Evolutionary conservation across 73 alveolate genomes (phyloP), one percentile per base, ranked within the genome.

Genomic region (Blepharisma stoltei): DNA sequence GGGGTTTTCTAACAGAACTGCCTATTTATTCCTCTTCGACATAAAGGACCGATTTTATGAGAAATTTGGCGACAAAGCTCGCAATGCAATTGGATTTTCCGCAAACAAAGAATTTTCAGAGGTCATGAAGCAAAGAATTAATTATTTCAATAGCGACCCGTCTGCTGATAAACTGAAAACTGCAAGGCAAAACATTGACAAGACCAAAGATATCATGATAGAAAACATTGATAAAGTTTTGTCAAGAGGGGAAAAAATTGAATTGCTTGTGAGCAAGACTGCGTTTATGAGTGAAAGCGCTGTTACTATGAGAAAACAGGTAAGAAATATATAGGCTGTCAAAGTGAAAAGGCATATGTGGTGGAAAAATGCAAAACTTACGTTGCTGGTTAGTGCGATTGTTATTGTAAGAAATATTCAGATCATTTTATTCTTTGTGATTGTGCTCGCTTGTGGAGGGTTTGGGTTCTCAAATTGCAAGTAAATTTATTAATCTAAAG

Each of bases 241-340:
- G 21, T 81, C 18, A n/a, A 69, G 79, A 69, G 79, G 79, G n/a
- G 79, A 69, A 69, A 69, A 43, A 69, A 69, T 69, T 69, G 79
- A 69, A 44, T 20, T 69, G 1, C 38, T 69, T 9, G 79, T 69
- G 20, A 69, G 27, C 60, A 69, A 69, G 43, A 37, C 79, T 21
- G 54, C 23, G 1, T 11, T 7, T 14, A 71, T 69, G 25, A 46
- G 65, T 44, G 79, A 38, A 9, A 69, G 79, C 27, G 23, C 79
- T n/a, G 79, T 69, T 14, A 69, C 54, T 0, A 44, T 44, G 55
- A 25, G 79, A 46, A 69, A 69, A 69, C 11, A n/a, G 11, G 73
- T 60, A 25, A 5, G 46, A 25, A 9, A 18, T 9, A 60, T 25
- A 2, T 60, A 60, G 73, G 79, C 79, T 14, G 27, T 53, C 14